A percentile compares a stretch with the other conserved stretches of the same genome.
These are phyloP conservation scores for Chenopodium formosanum DNA, from an alignment of 148 eudicot species.

Conservation along the genomic window DNA sequence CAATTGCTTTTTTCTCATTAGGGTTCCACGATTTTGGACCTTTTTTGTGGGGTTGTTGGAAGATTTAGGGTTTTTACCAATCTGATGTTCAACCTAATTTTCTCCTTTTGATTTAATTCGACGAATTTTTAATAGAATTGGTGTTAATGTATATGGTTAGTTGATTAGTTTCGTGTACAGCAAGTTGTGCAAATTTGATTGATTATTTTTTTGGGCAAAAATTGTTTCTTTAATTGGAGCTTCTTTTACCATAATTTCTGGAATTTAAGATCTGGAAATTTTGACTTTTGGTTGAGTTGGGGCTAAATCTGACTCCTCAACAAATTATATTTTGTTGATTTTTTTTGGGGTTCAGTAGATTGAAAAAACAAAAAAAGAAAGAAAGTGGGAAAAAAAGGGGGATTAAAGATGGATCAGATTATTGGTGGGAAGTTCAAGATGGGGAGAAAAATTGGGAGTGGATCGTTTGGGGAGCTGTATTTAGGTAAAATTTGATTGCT, in stretches of 20 bases:
- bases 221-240: neutral
- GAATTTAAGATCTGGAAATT: slow-evolving; percentile 7
- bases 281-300: slow-evolving; percentile 23
- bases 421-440: slow-evolving; percentile 74
- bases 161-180: slow-evolving; percentile 19
- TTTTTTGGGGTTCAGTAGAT: slow-evolving; percentile 13
- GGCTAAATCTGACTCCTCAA: slow-evolving; percentile 21
- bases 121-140: neutral
- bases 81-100: slow-evolving; percentile 4
- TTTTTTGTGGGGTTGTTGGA: neutral
- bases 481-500: slow-evolving; percentile 45
- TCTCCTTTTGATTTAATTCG: neutral
- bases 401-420: slow-evolving; percentile 62
- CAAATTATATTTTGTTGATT: slow-evolving; percentile 12
- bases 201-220: slow-evolving; percentile 2
- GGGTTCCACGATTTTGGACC: slow-evolving; percentile 21
- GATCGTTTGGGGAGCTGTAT: slow-evolving; percentile 90
- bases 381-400: neutral
- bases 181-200: slow-evolving; percentile 19
- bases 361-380: slow-evolving; percentile 12
- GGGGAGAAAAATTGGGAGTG: slow-evolving; percentile 90
- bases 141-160: neutral
- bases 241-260: slow-evolving; percentile 10
- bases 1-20: slow-evolving; percentile 16
- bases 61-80: slow-evolving; percentile 34